Evolutionary conservation across 768 basidiomycete genomes (phyloP).

Genomic region (Suillus fuscotomentosus): DNA sequence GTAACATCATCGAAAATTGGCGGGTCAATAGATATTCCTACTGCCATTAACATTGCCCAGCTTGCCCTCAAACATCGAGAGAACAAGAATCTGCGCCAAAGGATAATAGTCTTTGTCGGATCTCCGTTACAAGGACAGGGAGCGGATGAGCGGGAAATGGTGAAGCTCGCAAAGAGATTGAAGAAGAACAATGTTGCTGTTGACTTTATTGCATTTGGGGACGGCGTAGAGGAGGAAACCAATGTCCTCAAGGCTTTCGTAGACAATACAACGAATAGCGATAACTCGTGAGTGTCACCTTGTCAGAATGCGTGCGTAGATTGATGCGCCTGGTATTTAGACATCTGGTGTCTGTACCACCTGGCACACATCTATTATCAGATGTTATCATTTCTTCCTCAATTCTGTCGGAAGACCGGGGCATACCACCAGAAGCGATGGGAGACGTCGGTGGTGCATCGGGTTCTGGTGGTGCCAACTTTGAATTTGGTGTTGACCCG

Average conservation of each 20-base stretch:
- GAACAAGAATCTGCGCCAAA: slow-evolving; percentile 97
- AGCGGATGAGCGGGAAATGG: slow-evolving; percentile 76
- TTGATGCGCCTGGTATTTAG: slow-evolving; percentile 36
- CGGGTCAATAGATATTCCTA: slow-evolving; percentile 83
- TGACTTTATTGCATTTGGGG: slow-evolving; percentile 89
- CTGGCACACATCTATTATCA: slow-evolving; percentile 78
- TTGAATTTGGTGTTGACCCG: slow-evolving; percentile 93
- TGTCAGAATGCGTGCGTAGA: background rate
- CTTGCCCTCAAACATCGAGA: slow-evolving; percentile 96
- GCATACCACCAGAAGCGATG: slow-evolving; percentile 63
- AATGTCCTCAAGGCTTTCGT: slow-evolving; percentile 78
- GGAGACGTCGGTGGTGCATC: slow-evolving; percentile 48
- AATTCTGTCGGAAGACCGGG: slow-evolving; percentile 78
- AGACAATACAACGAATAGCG: slow-evolving; percentile 74
- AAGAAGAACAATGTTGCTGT: slow-evolving; percentile 99
- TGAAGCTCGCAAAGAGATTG: slow-evolving; percentile 91
- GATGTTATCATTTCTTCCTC: slow-evolving; percentile 80
- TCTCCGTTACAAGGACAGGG: slow-evolving; percentile 76
- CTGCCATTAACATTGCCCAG: slow-evolving; percentile 90
- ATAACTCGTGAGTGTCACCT: slow-evolving; percentile 73
- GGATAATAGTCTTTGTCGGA: slow-evolving; percentile 91
- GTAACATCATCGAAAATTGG: slow-evolving; percentile 67
- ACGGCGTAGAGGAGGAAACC: slow-evolving; percentile 77
- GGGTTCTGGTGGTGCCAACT: slow-evolving; percentile 51
- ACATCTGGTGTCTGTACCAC: slow-evolving; percentile 77